These are phyloP conservation scores for Crithidia bombi DNA, from an alignment of 208 protist genomes.

Conservation along the genomic window DNA sequence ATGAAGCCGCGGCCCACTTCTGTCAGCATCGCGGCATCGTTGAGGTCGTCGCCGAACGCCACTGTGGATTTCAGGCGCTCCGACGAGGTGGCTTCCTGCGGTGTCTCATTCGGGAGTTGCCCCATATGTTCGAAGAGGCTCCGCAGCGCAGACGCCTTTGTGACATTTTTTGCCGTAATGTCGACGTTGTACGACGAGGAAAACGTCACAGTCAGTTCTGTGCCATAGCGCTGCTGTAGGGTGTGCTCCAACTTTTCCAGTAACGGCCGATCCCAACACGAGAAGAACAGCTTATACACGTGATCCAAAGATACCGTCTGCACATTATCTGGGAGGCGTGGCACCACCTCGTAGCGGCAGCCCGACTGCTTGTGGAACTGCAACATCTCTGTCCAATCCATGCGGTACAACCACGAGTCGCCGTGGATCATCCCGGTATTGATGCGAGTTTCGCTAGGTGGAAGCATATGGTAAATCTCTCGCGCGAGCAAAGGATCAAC, in stretches of 20 bases:
- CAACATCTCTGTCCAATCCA: constrained; percentile 58
- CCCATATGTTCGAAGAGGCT: constrained; percentile 37
- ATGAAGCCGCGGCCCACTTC: constrained; percentile 61
- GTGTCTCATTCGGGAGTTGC: constrained; percentile 34
- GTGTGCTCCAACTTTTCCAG: constrained; percentile 32
- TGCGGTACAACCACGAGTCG: constrained; percentile 37
- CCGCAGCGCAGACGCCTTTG: constrained; percentile 32
- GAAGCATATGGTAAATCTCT: constrained; percentile 45
- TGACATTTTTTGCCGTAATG: constrained; percentile 33
- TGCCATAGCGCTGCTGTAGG: constrained; percentile 40
- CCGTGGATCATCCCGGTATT: constrained; percentile 55
- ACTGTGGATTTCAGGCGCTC: constrained; percentile 49
- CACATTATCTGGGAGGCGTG: constrained; percentile 6
- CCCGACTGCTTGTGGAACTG: constrained; percentile 52
- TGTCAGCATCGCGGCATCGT: constrained; percentile 67
- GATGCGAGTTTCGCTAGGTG: constrained; percentile 43
- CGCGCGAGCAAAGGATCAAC: constrained; percentile 27
- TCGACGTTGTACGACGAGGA: constrained; percentile 41
- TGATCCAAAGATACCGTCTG: constrained; percentile 21
- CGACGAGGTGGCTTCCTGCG: constrained; percentile 10
- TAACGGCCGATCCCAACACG: constrained; percentile 48
- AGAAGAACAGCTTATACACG: constrained; percentile 64
- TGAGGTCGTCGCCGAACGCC: constrained; percentile 73
- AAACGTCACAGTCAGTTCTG: constrained; percentile 37
- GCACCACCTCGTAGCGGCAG: constrained; percentile 49